Conservation (phyloP, 495 filamentous ascomycete species). For the Podospora anserina region DNA sequence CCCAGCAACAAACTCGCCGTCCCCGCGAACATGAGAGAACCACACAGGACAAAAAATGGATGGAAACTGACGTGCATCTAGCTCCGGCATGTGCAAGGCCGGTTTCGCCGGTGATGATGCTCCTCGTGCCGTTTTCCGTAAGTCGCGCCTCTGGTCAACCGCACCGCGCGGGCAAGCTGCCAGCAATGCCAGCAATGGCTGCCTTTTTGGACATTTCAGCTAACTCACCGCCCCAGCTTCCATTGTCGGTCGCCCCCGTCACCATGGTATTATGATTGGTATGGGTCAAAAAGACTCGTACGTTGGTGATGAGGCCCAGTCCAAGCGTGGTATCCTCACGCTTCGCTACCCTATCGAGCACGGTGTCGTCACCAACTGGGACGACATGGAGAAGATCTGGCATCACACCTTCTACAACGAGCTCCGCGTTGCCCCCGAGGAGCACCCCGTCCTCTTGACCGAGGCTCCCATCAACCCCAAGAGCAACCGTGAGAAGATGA, state of each 20-base stretch:
- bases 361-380: conserved; percentile 99
- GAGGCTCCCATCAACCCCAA: conserved; percentile 99
- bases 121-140: conserved; percentile 99
- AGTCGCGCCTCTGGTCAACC: conserved; percentile 51
- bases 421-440: conserved; percentile 98
- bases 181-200: neutral
- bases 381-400: conserved; percentile 99
- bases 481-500: conserved; percentile 99
- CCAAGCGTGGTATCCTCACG: conserved; percentile 98
- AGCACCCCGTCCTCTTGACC: conserved; percentile 98
- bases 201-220: conserved; percentile 9
- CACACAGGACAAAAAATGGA: conserved; percentile 18
- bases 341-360: conserved; percentile 99
- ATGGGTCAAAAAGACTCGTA: conserved; percentile 99
- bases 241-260: conserved; percentile 98
- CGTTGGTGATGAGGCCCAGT: conserved; percentile 98
- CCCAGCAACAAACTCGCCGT: conserved; percentile 5
- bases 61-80: conserved; percentile 58
- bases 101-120: conserved; percentile 99
- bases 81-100: conserved; percentile 99
- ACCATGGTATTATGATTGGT: conserved; percentile 99
- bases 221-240: conserved; percentile 62
- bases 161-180: conserved; percentile 13
- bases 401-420: conserved; percentile 99
- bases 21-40: conserved; percentile 9